Evolutionary conservation across 2,329 filamentous ascomycete genomes (phyloP).

Genomic region (Aspergillus sp.): DNA sequence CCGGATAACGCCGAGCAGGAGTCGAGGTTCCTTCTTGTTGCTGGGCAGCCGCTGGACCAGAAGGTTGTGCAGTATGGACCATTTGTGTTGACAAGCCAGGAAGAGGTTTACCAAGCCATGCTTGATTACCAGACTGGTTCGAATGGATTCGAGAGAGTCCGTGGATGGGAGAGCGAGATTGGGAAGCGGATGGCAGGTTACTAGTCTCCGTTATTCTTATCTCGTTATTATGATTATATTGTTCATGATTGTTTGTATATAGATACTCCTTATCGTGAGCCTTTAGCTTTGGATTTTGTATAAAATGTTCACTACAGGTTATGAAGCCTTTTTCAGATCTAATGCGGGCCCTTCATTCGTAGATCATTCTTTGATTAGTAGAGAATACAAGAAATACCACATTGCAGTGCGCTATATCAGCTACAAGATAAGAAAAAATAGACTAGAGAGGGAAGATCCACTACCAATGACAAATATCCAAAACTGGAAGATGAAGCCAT

Average conservation of each 20-base stretch:
- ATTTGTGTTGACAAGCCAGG: constrained; percentile 72
- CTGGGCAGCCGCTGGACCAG: constrained; percentile 77
- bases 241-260: constrained; percentile 2
- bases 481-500: neutral
- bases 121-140: constrained; percentile 69
- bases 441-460: neutral
- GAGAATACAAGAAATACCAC: neutral
- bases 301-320: neutral
- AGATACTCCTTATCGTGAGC: neutral
- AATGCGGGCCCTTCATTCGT: neutral
- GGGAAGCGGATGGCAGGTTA: constrained; percentile 66
- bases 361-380: constrained; percentile 5
- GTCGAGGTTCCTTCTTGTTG: constrained; percentile 62
- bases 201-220: constrained; percentile 1
- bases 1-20: constrained; percentile 62
- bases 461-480: constrained; percentile 3
- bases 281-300: too few species aligned
- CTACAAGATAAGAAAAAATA: neutral
- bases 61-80: constrained; percentile 81
- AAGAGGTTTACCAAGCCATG: constrained; percentile 74
- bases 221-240: neutral
- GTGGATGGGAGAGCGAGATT: constrained; percentile 82
- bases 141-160: constrained; percentile 79
- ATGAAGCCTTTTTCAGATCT: neutral
- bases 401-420: constrained; percentile 1